Base-by-base conservation (phyloP, 2,329 filamentous ascomycete genomes). In the Alternaria sp. region DNA sequence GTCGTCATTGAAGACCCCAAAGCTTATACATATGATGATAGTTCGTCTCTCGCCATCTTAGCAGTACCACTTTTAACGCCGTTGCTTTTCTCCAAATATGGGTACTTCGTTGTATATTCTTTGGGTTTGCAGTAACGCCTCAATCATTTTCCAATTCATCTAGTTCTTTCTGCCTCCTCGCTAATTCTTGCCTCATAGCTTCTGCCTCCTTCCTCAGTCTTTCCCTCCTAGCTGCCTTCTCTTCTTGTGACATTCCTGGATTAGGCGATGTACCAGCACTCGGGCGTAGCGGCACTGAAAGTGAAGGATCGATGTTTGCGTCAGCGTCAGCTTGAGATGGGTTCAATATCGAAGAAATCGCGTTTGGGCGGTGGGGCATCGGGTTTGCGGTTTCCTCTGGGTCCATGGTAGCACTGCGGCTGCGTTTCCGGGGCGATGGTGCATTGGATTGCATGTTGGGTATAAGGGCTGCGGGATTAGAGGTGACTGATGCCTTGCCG, bases 301-400 rank as follows among this genome's bases (percentile, higher is more conserved):
- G 62, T 10, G 72, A 71, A 0, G 75, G 75, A 41, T 78, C 75
- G 44, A 78, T 78, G 28, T 77, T 75, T 5, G 54, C 44, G 28
- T 76, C 71, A 20, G 14, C 45, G 7, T 70, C 72, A 3, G 66
- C 51, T 22, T 65, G 65, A 0, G 72, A 58, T 8, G 70, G 75
- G 34, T 78, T 78, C 8, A 78, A 48, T 9, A 78, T 75, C 0
- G 74, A 77, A 1, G 74, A 77, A 22, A 78, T 77, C 7, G 71
- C 69, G 46, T 75, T 76, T 18, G 71, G 70, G 36, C 75, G 74
- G 57, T 76, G 74, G 2, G 74, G 73, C 22, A 68, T 63, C 8
- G 74, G 67, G 20, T 69, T 68, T 10, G 63, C 56, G 2, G 60
- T n/a, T n/a, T 74, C 74, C 11, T 74, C 74, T 0, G 64, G 52